Evolutionary conservation across 1,284 basidiomycete species (phyloP).

Genomic region (Cryptococcus neoformans): DNA sequence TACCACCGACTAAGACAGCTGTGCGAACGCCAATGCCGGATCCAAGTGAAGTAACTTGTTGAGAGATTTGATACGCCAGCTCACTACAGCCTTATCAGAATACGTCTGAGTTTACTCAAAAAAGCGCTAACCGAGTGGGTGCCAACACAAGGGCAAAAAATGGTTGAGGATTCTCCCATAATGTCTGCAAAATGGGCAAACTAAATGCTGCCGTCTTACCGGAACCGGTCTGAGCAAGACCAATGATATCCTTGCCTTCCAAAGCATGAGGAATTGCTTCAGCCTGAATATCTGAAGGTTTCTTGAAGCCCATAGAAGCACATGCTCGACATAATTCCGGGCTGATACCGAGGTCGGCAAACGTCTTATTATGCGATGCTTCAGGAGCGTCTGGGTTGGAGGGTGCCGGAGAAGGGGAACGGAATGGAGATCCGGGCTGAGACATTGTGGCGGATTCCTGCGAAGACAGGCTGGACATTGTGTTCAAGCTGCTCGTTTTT

Average conservation of each 20-base stretch:
- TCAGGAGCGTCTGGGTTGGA: constrained; percentile 15
- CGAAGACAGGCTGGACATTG: neutral
- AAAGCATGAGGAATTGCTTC: constrained; percentile 88
- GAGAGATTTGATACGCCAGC: constrained; percentile 96
- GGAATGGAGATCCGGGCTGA: constrained; percentile 18
- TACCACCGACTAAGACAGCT: constrained; percentile 89
- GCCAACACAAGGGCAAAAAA: constrained; percentile 93
- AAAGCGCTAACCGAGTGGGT: constrained; percentile 64
- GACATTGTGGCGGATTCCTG: constrained; percentile 2
- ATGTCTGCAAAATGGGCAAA: constrained; percentile 89
- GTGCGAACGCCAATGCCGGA: constrained; percentile 91
- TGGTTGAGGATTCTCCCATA: constrained; percentile 95
- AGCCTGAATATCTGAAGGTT: constrained; percentile 88
- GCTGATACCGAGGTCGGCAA: constrained; percentile 73
- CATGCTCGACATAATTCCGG: constrained; percentile 86
- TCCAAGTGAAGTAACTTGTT: constrained; percentile 92
- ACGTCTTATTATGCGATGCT: constrained; percentile 44
- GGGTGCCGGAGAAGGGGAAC: constrained; percentile 13
- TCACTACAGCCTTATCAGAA: constrained; percentile 56
- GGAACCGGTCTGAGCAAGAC: constrained; percentile 94
- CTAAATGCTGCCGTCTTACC: constrained; percentile 99
- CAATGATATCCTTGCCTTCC: constrained; percentile 91
- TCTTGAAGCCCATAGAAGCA: constrained; percentile 74
- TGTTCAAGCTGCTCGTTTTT: neutral
- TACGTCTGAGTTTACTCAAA: neutral